Evolutionary conservation across 2,329 filamentous ascomycete genomes (phyloP).

Genomic region (Cyanodermella asteris): DNA sequence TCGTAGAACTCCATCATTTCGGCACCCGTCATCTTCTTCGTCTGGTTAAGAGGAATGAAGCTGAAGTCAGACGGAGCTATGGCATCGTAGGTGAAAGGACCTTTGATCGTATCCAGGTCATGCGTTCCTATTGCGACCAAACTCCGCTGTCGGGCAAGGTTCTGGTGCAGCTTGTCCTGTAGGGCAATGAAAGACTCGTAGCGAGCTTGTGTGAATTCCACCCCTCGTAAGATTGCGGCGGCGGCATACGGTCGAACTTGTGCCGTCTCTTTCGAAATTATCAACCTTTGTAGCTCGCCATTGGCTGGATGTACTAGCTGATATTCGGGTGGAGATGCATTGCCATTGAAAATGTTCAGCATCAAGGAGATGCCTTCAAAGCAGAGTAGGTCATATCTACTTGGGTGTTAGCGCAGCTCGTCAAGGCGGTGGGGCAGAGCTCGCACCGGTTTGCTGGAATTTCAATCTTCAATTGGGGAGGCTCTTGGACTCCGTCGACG

Average conservation of each 20-base stretch:
- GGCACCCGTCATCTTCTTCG: slow-evolving; percentile 63
- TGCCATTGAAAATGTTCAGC: slow-evolving; percentile 82
- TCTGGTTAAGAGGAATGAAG: slow-evolving; percentile 81
- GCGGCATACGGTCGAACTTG: slow-evolving; percentile 74
- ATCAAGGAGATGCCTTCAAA: slow-evolving; percentile 93
- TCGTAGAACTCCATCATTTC: slow-evolving; percentile 90
- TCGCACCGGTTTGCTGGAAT: slow-evolving; percentile 81
- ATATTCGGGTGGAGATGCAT: slow-evolving; percentile 57
- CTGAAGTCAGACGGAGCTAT: slow-evolving; percentile 76
- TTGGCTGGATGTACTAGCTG: slow-evolving; percentile 47
- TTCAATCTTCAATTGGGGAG: slow-evolving; percentile 90
- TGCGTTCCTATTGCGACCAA: slow-evolving; percentile 95
- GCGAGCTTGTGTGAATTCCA: slow-evolving; percentile 74
- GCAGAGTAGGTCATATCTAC: slow-evolving; percentile 69
- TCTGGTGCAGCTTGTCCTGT: slow-evolving; percentile 95
- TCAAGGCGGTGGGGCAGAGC: not conserved
- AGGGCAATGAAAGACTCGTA: slow-evolving; percentile 96
- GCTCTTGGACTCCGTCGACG: slow-evolving; percentile 60
- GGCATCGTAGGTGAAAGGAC: slow-evolving; percentile 92
- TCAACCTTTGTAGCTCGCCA: slow-evolving; percentile 59
- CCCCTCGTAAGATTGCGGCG: slow-evolving; percentile 67
- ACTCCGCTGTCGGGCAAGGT: slow-evolving; percentile 77
- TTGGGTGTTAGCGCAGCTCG: slow-evolving; percentile 8
- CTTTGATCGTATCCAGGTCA: slow-evolving; percentile 79
- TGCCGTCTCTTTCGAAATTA: slow-evolving; percentile 52